Evolutionary conservation across 2,329 filamentous ascomycete genomes (phyloP).

Genomic region (Talaromyces sp.): DNA sequence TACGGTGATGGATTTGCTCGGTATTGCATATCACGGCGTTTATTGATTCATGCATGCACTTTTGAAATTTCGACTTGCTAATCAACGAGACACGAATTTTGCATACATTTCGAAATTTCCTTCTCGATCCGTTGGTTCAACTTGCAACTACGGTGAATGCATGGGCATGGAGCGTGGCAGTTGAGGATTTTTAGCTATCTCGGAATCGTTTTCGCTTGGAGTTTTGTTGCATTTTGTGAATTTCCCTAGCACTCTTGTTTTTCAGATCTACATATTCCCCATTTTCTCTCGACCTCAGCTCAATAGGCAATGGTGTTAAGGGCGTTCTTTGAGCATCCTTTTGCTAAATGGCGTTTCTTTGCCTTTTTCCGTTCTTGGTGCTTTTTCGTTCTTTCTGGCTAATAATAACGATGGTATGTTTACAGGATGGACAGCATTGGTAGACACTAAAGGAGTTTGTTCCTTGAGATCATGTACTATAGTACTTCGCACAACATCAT

Average conservation of each 20-base stretch:
- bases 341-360: neutral
- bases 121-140: neutral
- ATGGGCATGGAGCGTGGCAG: slow-evolving; percentile 7
- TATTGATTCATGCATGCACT: slow-evolving; percentile 1
- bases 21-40: slow-evolving; percentile 5
- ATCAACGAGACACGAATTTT: slow-evolving; percentile 13
- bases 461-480: neutral
- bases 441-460: neutral
- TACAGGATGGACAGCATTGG: neutral
- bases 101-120: neutral
- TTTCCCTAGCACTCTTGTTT: neutral
- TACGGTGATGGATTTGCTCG: neutral
- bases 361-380: neutral
- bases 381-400: neutral
- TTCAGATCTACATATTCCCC: slow-evolving; percentile 9
- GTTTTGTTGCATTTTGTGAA: slow-evolving; percentile 8
- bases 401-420: neutral
- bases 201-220: slow-evolving; percentile 5
- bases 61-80: neutral
- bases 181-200: neutral
- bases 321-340: neutral
- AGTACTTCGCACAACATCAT: neutral
- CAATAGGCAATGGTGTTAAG: neutral
- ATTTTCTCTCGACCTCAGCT: neutral
- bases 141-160: slow-evolving; percentile 7